Evolutionary conservation across 768 basidiomycete species (phyloP).

Genomic region (Boletus huronensis): DNA sequence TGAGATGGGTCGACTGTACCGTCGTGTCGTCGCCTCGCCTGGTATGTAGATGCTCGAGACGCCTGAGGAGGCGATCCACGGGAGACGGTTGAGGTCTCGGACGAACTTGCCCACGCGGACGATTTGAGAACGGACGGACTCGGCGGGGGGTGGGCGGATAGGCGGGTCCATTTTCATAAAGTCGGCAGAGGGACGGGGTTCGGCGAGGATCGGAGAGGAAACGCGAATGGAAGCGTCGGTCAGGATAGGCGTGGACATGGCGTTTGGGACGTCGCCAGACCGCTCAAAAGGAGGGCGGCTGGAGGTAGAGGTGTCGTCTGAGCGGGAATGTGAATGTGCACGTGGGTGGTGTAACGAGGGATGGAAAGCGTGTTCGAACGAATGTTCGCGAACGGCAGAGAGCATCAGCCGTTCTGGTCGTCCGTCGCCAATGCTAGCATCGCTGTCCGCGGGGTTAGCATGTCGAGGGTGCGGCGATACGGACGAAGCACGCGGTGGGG

Average conservation of each 20-base stretch:
- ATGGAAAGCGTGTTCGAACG: slow-evolving; percentile 16
- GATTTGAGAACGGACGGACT: slow-evolving; percentile 36
- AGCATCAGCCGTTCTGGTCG: slow-evolving; percentile 26
- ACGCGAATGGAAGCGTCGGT: slow-evolving; percentile 22
- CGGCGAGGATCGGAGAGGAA: slow-evolving; percentile 38
- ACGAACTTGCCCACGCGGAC: slow-evolving; percentile 36
- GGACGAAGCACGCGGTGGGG: slow-evolving; percentile 24
- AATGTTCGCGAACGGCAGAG: slow-evolving; percentile 23
- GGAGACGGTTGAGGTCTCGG: slow-evolving; percentile 38
- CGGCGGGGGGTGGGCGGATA: slow-evolving; percentile 37
- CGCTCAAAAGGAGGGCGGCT: slow-evolving; percentile 25
- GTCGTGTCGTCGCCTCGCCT: slow-evolving; percentile 29
- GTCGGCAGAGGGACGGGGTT: slow-evolving; percentile 42
- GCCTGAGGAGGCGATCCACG: slow-evolving; percentile 46
- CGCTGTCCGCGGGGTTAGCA: slow-evolving; percentile 16
- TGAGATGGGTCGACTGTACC: slow-evolving; percentile 27
- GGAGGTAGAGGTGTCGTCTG: slow-evolving; percentile 21
- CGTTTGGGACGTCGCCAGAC: slow-evolving; percentile 22
- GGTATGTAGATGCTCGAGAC: slow-evolving; percentile 49
- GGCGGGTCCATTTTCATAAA: slow-evolving; percentile 49
- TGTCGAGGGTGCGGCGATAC: slow-evolving; percentile 22
- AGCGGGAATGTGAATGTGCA: slow-evolving; percentile 20
- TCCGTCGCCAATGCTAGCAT: slow-evolving; percentile 18
- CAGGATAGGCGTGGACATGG: slow-evolving; percentile 31
- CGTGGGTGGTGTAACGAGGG: slow-evolving; percentile 13